These are phyloP conservation scores for Myrmaecium sp. DNA, from an alignment of 2,329 filamentous ascomycete species.

Conservation along the genomic window DNA sequence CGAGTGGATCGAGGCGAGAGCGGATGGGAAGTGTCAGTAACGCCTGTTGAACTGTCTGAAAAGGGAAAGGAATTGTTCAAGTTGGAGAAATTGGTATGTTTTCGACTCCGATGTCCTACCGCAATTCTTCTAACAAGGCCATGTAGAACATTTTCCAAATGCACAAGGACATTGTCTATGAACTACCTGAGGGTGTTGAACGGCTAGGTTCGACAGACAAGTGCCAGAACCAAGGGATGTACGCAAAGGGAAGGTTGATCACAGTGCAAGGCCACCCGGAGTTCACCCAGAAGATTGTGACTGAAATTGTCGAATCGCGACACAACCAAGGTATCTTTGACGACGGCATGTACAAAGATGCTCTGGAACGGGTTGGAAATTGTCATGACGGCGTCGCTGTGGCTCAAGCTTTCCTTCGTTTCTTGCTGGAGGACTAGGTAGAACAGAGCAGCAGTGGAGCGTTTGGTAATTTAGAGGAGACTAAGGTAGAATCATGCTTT, in stretches of 20 bases:
- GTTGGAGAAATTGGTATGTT: conserved; percentile 40
- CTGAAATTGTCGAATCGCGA: conserved; percentile 47
- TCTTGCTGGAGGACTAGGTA: conserved; percentile 42
- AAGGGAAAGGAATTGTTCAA: conserved; percentile 59
- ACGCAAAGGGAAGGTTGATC: conserved; percentile 47
- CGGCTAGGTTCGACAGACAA: conserved; percentile 45
- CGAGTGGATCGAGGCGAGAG: conserved; percentile 47
- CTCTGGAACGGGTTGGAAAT: conserved; percentile 44
- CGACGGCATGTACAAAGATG: conserved; percentile 52
- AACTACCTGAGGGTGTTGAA: conserved; percentile 44
- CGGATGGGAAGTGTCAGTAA: conserved; percentile 74
- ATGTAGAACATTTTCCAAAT: conserved; percentile 60
- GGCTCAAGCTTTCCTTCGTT: conserved; percentile 56
- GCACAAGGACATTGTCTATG: conserved; percentile 62
- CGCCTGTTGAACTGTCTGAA: conserved; percentile 47
- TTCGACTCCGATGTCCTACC: no score
- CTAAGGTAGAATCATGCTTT: conserved; percentile 2
- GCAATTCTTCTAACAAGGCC: conserved; percentile 1
- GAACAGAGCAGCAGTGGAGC: conserved; percentile 2
- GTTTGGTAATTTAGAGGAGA: conserved; percentile 1
- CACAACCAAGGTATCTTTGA: conserved; percentile 51
- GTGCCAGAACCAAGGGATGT: conserved; percentile 69
- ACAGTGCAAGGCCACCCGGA: conserved; percentile 80
- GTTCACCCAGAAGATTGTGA: conserved; percentile 55
- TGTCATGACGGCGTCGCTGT: conserved; percentile 69